These are phyloP conservation scores for Maudiozyma pseudohumilis DNA, from an alignment of 805 yeast genomes.

Conservation along the genomic window DNA sequence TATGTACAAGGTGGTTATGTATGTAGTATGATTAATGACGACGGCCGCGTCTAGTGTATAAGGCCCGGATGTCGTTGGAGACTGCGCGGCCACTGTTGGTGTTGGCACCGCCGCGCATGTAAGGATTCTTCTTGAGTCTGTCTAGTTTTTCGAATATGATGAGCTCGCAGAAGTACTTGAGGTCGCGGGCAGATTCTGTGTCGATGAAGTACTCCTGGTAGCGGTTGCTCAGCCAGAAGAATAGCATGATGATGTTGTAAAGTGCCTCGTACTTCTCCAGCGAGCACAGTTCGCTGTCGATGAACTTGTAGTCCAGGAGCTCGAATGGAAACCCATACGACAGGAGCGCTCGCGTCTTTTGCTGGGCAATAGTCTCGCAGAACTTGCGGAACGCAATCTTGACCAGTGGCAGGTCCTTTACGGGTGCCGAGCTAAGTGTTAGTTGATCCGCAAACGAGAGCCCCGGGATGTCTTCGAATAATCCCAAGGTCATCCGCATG, in stretches of 20 bases:
- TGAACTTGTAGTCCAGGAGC: constrained; percentile 18
- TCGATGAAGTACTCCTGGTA: constrained; percentile 78
- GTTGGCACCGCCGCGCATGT: constrained; percentile 6
- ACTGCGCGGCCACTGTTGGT: not conserved
- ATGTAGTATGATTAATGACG: too few relatives aligned
- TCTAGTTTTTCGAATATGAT: constrained; percentile 33
- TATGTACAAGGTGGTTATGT: not conserved
- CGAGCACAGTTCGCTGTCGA: constrained; percentile 15
- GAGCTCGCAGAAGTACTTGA: constrained; percentile 59
- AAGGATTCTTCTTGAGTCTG: constrained; percentile 25
- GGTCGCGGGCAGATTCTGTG: constrained; percentile 57
- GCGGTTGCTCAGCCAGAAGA: constrained; percentile 79
- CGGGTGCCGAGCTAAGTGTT: constrained; percentile 53
- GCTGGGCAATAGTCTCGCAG: constrained; percentile 44
- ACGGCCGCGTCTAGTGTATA: not conserved
- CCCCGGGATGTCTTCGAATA: constrained; percentile 35
- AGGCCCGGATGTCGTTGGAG: not conserved
- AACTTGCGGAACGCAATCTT: constrained; percentile 38
- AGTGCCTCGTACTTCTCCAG: constrained; percentile 42
- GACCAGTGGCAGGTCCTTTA: constrained; percentile 32
- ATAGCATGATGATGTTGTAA: constrained; percentile 58
- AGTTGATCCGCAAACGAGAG: constrained; percentile 49
- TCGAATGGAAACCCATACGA: constrained; percentile 36
- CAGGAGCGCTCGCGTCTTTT: constrained; percentile 45
- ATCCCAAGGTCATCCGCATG: constrained; percentile 33